A percentile compares a stretch with the other conserved stretches of the same genome.
Conservation (phyloP, 768 basidiomycete genomes). For the Phylloporus sp. region DNA sequence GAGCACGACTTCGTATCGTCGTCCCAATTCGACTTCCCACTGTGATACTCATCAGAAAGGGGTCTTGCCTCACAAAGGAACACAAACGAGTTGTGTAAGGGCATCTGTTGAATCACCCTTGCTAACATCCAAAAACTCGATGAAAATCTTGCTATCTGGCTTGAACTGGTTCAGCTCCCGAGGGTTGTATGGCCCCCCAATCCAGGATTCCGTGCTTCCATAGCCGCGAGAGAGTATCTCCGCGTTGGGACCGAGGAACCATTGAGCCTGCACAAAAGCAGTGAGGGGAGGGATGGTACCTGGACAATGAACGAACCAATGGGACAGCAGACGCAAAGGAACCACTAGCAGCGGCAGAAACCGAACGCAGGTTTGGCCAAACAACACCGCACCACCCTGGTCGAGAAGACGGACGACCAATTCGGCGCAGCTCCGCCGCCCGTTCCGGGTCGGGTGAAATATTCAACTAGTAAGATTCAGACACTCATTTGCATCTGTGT, state of each 20-base stretch:
- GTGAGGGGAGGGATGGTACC: not conserved
- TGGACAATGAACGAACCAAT: conserved; percentile 1
- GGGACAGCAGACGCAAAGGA: conserved; percentile 10
- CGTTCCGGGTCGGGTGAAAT: not conserved
- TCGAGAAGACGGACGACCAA: conserved; percentile 9
- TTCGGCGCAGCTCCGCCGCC: conserved; percentile 3
- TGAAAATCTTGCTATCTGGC: not conserved
- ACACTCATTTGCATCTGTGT: not conserved
- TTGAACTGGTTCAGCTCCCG: conserved; percentile 10
- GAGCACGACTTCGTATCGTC: conserved; percentile 17
- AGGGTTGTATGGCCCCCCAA: conserved; percentile 7
- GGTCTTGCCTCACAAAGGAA: not conserved
- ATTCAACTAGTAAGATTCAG: not conserved
- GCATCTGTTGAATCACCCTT: not conserved
- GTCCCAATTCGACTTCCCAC: conserved; percentile 16
- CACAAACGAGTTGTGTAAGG: conserved; percentile 2
- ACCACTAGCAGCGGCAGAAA: conserved; percentile 5
- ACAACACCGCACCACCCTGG: conserved; percentile 10
- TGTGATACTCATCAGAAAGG: conserved; percentile 2
- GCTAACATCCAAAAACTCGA: conserved; percentile 17
- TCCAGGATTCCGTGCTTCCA: conserved; percentile 1
- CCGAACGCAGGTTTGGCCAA: conserved; percentile 12
- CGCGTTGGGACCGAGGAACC: conserved; percentile 9
- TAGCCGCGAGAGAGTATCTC: not conserved
- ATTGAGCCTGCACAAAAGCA: not conserved